A percentile compares a stretch with the other conserved stretches of the same genome.
Evolutionary conservation across 768 basidiomycete genomes (phyloP).

Genomic region (Termitomyces sp.): DNA sequence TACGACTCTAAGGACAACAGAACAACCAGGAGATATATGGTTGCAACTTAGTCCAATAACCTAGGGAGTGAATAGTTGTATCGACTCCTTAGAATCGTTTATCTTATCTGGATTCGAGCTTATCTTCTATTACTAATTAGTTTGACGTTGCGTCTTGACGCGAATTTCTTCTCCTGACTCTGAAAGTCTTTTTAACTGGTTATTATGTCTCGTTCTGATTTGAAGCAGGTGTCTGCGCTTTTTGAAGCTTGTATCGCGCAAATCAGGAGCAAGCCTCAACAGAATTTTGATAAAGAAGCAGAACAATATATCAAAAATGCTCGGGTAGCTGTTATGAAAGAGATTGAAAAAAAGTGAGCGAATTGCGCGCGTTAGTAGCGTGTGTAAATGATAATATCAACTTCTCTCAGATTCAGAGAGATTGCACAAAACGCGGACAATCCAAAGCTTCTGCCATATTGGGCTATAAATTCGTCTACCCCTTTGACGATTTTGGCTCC

Average conservation of each 20-base stretch:
- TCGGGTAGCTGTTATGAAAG: not conserved
- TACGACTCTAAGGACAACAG: too few species aligned
- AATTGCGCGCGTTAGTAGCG: not conserved
- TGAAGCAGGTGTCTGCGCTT: constrained; percentile 7
- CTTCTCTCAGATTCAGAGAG: not conserved
- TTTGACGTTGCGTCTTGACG: too few species aligned
- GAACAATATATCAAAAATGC: constrained; percentile 6
- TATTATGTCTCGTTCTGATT: not conserved
- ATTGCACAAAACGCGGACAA: not conserved
- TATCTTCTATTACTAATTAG: too few species aligned
- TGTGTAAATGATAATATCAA: not conserved
- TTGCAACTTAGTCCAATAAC: too few species aligned
- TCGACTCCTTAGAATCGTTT: too few species aligned
- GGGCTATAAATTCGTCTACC: not conserved
- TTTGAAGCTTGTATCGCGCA: constrained; percentile 7
- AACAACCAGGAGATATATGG: too few species aligned
- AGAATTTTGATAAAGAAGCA: constrained; percentile 2
- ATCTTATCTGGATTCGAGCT: too few species aligned
- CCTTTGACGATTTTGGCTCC: not conserved
- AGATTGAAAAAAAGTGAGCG: constrained; percentile 1
- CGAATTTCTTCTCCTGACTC: too few species aligned
- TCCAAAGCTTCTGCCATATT: not conserved
- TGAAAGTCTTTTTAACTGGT: too few species aligned
- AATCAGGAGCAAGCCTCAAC: not conserved
- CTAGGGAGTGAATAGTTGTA: too few species aligned